These are phyloP conservation scores for Pythium brachiatum DNA, from an alignment of 352 stramenopile species.

Conservation along the genomic window DNA sequence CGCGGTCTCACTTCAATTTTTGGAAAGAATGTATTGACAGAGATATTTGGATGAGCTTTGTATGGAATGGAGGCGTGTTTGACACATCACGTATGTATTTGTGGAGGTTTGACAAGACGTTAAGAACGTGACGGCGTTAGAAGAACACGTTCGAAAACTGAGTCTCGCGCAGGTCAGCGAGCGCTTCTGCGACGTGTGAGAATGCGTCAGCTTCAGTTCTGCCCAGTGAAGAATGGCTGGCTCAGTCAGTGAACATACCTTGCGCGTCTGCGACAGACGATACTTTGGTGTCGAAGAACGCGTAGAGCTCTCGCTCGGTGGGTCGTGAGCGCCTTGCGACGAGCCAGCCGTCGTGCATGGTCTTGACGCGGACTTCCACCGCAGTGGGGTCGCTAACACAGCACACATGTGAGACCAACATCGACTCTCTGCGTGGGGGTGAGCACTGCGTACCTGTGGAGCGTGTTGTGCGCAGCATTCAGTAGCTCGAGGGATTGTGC, in stretches of 20 bases:
- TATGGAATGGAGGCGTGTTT: constrained; percentile 5
- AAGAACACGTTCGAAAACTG: constrained; percentile 54
- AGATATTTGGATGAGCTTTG: neutral
- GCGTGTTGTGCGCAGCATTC: constrained; percentile 38
- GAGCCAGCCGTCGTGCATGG: constrained; percentile 53
- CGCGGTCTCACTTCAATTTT: neutral
- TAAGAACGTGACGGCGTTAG: constrained; percentile 5
- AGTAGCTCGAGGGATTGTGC: constrained; percentile 33
- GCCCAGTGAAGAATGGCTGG: too few relatives aligned
- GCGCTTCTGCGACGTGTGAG: constrained; percentile 36
- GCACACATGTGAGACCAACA: too few relatives aligned
- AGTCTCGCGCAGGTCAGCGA: constrained; percentile 40
- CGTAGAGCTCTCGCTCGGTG: constrained; percentile 51
- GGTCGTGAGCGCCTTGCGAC: constrained; percentile 45
- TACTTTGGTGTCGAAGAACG: constrained; percentile 61
- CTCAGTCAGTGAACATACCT: constrained; percentile 27
- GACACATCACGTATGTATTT: constrained; percentile 8
- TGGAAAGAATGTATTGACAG: neutral
- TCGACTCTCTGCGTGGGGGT: too few relatives aligned
- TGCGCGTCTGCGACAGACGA: constrained; percentile 52
- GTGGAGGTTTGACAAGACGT: constrained; percentile 9
- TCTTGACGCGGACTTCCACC: constrained; percentile 55
- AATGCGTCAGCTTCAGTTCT: neutral
- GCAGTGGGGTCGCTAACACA: constrained; percentile 24
- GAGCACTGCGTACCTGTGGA: constrained; percentile 36